Evolutionary conservation across 192 early-diverging fungal genomes (phyloP).

Genomic region (Haplosporangium gracile): DNA sequence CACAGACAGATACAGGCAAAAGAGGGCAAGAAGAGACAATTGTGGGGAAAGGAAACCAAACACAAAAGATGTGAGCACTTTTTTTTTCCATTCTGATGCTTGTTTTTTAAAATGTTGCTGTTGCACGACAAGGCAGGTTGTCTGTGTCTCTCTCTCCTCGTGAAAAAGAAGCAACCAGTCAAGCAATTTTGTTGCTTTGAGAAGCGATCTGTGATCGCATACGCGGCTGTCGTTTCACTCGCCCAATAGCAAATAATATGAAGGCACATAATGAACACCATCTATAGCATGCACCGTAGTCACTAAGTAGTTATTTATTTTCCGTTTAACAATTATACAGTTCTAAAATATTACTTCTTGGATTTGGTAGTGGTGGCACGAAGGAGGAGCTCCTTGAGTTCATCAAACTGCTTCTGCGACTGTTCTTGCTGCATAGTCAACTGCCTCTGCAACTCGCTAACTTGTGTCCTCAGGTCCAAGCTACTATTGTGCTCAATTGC

Average conservation of each 20-base stretch:
- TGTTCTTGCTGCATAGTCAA: conserved; percentile 9
- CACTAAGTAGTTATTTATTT: no score
- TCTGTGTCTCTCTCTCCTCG: background rate
- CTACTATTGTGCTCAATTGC: background rate
- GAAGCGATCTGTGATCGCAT: no score
- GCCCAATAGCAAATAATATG: no score
- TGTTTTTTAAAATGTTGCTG: background rate
- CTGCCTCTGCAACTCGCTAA: conserved; percentile 10
- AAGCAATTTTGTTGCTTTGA: no score
- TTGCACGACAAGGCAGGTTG: background rate
- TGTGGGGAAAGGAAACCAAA: background rate
- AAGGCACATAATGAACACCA: no score
- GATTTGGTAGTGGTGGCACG: background rate
- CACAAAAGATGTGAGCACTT: background rate
- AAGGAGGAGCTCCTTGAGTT: conserved; percentile 20
- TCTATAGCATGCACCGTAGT: no score
- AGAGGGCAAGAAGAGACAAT: background rate
- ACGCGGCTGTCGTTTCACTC: no score
- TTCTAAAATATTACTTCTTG: background rate
- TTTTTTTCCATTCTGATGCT: background rate
- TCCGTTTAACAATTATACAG: no score
- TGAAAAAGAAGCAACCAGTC: background rate
- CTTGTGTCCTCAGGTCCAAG: conserved; percentile 9
- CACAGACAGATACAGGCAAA: no score
- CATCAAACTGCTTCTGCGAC: conserved; percentile 18